Conservation (phyloP, 306 rosid species). For the Ochetophila trinervis region DNA sequence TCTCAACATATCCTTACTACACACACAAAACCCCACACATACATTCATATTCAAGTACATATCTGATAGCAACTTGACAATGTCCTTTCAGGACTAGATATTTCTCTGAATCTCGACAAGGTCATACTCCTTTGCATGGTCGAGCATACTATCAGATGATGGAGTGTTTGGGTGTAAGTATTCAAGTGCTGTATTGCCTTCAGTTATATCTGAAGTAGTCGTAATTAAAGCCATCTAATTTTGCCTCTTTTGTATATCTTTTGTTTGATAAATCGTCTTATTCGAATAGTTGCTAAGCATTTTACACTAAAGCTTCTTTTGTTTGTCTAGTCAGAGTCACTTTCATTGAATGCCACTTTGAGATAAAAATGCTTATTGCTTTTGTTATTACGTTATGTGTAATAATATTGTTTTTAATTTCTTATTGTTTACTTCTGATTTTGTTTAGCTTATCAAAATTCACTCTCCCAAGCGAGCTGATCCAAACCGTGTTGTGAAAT, state of each 20-base stretch:
- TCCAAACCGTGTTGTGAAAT: constrained; percentile 75
- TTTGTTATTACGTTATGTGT: constrained; percentile 13
- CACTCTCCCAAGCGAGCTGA: constrained; percentile 96
- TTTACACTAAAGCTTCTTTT: neutral
- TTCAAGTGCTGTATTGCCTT: neutral
- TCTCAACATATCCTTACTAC: neutral
- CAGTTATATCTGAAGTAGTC: neutral
- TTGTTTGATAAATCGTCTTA: neutral
- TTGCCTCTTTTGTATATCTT: neutral
- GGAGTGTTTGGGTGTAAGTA: constrained; percentile 98
- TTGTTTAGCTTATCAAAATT: constrained; percentile 80
- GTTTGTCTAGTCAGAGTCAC: neutral
- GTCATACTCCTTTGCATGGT: constrained; percentile 95
- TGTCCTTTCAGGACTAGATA: constrained; percentile 77
- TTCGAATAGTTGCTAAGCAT: neutral
- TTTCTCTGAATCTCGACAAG: constrained; percentile 96
- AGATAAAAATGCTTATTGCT: constrained; percentile 4
- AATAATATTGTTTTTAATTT: constrained; percentile 12
- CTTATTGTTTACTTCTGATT: constrained; percentile 18
- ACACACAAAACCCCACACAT: no score
- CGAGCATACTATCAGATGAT: constrained; percentile 96
- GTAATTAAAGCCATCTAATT: neutral
- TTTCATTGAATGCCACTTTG: neutral
- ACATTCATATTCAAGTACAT: constrained; percentile 1
- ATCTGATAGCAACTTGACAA: constrained; percentile 19